Conservation (phyloP, 768 basidiomycete species). For the Glaciozyma martinii region DNA sequence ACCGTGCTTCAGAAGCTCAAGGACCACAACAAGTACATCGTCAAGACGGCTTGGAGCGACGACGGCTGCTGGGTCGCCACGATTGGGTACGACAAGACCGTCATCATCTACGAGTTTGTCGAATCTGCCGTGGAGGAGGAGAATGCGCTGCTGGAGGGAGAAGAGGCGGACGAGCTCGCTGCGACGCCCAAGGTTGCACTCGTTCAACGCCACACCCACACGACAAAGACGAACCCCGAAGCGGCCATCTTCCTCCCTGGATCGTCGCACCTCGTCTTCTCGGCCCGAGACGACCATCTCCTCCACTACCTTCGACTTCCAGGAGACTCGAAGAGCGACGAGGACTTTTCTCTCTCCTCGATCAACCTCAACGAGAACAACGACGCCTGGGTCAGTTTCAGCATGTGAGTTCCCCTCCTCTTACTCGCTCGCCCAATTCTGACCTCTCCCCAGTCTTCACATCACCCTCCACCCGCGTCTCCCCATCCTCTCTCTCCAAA, state of each 20-base stretch:
- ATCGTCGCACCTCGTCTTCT: conserved; percentile 18
- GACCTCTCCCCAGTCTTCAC: conserved; percentile 9
- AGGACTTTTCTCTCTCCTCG: conserved; percentile 1
- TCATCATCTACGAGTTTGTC: conserved; percentile 31
- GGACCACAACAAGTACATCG: conserved; percentile 33
- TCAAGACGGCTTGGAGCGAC: conserved; percentile 27
- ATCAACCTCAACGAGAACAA: conserved; percentile 36
- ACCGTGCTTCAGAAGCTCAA: conserved; percentile 18
- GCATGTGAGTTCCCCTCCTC: conserved; percentile 7
- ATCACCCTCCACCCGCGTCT: conserved; percentile 28
- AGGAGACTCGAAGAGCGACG: background rate
- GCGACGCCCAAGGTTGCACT: conserved; percentile 9
- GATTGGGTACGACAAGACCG: conserved; percentile 33
- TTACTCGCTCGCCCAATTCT: background rate
- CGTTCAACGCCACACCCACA: conserved; percentile 14
- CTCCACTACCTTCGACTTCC: conserved; percentile 32
- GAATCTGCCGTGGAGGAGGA: background rate
- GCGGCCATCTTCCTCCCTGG: conserved; percentile 32
- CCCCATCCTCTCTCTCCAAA: conserved; percentile 32
- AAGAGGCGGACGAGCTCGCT: conserved; percentile 25
- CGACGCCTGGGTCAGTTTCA: conserved; percentile 34
- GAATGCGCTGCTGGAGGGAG: conserved; percentile 15
- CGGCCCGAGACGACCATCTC: conserved; percentile 34
- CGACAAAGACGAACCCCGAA: conserved; percentile 33
- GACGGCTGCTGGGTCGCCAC: conserved; percentile 27